These are phyloP conservation scores for Daucus carota DNA, from an alignment of 129 eudicot genomes.

Conservation along the genomic window DNA sequence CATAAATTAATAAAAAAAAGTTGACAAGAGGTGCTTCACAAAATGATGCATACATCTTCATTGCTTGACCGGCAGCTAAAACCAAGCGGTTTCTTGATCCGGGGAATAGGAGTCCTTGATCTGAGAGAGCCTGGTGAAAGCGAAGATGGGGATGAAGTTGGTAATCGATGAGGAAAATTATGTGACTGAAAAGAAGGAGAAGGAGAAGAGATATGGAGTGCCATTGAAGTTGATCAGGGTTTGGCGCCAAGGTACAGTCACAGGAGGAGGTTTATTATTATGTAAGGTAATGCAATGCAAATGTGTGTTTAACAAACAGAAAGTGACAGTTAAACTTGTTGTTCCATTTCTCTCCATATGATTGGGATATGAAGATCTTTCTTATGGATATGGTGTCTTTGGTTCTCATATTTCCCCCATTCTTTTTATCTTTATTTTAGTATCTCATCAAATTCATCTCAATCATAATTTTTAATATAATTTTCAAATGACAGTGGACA, in stretches of 20 bases:
- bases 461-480: neutral
- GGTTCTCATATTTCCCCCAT: constrained; percentile 39
- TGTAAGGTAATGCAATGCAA: neutral
- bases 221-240: constrained; percentile 8
- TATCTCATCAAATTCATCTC: neutral
- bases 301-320: constrained; percentile 16
- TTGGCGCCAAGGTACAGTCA: constrained; percentile 30
- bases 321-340: constrained; percentile 30
- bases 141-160: constrained; percentile 15
- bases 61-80: constrained; percentile 39
- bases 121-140: constrained; percentile 16
- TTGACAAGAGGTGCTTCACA: neutral
- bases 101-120: constrained; percentile 19
- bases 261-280: neutral
- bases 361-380: constrained; percentile 7
- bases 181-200: constrained; percentile 19
- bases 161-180: constrained; percentile 23
- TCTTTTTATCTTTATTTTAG: neutral
- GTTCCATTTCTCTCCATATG: constrained; percentile 18
- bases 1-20: neutral
- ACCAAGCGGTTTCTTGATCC: constrained; percentile 17
- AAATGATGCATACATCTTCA: constrained; percentile 38
- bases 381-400: constrained; percentile 51
- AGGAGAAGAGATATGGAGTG: constrained; percentile 28
- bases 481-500: neutral